A percentile compares a stretch with the other conserved stretches of the same genome.
phyloP scores from a whole-genome alignment of 176 grass and related monocot species.

The Raddia guianensis region DNA sequence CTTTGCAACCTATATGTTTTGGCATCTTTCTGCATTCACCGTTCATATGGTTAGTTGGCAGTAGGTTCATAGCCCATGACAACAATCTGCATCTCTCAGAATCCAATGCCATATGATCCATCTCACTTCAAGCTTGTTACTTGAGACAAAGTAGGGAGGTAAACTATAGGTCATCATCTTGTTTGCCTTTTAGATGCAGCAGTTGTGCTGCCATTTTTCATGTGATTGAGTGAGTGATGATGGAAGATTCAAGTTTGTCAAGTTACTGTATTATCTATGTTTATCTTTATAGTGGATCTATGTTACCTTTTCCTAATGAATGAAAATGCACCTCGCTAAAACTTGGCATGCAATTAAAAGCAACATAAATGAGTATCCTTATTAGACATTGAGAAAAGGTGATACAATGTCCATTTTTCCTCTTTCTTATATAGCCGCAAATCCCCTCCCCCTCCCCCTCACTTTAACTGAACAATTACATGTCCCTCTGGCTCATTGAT shows the following conservation, averaged over 20 bases:
- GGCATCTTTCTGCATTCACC: background rate
- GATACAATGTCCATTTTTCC: too few relatives aligned
- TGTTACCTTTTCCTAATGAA: background rate
- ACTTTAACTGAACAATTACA: background rate
- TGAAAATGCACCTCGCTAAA: background rate
- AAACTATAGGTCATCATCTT: background rate
- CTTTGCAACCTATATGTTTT: slow-evolving; percentile 8
- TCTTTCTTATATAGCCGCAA: too few relatives aligned
- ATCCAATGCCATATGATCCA: background rate
- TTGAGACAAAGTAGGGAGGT: background rate
- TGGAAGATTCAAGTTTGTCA: background rate
- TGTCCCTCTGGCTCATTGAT: background rate
- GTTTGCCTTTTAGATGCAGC: background rate
- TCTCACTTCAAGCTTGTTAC: background rate
- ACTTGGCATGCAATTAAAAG: background rate
- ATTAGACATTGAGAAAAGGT: background rate
- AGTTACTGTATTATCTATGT: background rate
- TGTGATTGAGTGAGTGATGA: background rate
- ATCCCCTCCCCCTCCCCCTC: too few relatives aligned
- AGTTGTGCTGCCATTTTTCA: slow-evolving; percentile 14
- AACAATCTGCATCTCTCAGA: background rate
- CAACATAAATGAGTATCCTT: background rate
- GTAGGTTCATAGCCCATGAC: background rate
- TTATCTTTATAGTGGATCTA: too few relatives aligned
- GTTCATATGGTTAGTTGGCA: background rate